Conservation (phyloP, 2,329 filamentous ascomycete genomes). For the Tothia fuscella region DNA sequence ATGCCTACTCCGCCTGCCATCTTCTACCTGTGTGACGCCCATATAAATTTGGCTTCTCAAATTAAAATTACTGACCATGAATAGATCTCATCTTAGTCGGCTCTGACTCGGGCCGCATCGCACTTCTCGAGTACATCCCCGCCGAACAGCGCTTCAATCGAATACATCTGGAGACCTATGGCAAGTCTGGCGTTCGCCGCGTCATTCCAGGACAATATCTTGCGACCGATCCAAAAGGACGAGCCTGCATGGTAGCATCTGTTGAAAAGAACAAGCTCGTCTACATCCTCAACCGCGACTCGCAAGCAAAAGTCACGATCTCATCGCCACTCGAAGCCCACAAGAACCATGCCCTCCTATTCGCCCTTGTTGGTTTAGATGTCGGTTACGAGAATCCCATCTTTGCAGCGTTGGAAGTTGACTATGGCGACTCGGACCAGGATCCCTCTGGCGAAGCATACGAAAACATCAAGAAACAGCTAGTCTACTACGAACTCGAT, state of each 20-base stretch:
- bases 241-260: conserved; percentile 87
- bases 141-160: conserved; percentile 78
- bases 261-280: conserved; percentile 99
- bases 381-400: conserved; percentile 96
- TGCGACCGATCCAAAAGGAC: conserved; percentile 86
- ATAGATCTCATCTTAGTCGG: conserved; percentile 92
- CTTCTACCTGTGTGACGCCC: too few species aligned
- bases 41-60: too few species aligned
- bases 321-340: conserved; percentile 95
- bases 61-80: conserved; percentile 21
- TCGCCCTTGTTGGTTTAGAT: conserved; percentile 77
- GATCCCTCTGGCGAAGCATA: conserved; percentile 77
- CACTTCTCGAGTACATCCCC: conserved; percentile 83
- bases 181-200: conserved; percentile 87
- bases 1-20: too few species aligned
- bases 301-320: conserved; percentile 88
- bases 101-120: conserved; percentile 89
- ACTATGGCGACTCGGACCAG: conserved; percentile 84
- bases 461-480: conserved; percentile 70
- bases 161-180: conserved; percentile 92
- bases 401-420: conserved; percentile 87
- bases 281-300: conserved; percentile 92
- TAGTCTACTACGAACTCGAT: conserved; percentile 97
- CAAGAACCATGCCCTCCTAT: conserved; percentile 80
- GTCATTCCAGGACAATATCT: conserved; percentile 95